Evolutionary conservation across 768 basidiomycete genomes (phyloP), one percentile per base, ranked within the genome.

Genomic region (Boletus subcaerulescens): DNA sequence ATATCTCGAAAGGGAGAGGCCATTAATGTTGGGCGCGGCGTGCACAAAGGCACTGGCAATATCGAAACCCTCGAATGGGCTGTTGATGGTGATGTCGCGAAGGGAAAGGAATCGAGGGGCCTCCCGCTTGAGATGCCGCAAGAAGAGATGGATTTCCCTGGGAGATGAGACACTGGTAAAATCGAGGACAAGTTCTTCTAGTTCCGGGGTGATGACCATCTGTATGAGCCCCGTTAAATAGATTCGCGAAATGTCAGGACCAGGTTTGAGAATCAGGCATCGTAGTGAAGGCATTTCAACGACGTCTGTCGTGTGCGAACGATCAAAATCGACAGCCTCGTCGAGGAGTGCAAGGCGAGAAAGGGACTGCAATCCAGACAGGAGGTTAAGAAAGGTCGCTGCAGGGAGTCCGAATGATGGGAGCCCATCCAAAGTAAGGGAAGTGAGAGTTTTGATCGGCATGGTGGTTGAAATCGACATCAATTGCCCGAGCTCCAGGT

Each of bases 311-410:
- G 44, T 20, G 26, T 31, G 45, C 18, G 53, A 55, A 44, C 17
- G 60, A 45, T 59, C 63, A 57, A 70, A 69, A 52, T 71, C 56
- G 18, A 70, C 65, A 15, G 45, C 67, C 35, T 69, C 67, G 13
- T 67, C 63, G 13, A 68, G 32, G 33, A 71, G 63, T 15, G 43
- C 26, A 45, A 69, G 65, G 36, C 52, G 54, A 48, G 58, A 64
- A 48, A 69, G 66, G 33, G 45, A 60, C 15, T 42, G 55, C 29
- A 70, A 44, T 38, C 57, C 44, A 31, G 62, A 65, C n/a, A 69
- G 48, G 42, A 69, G 53, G n/a, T 43, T 32, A n/a, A 60, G 50
- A 39, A 69, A 69, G 24, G 47, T 49, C 12, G 53, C 41, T 15
- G 58, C 55, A 35, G 68, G 60, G 41, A 69, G 56, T 18, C 68